Evolutionary conservation across 2,329 filamentous ascomycete genomes (phyloP).

Genomic region (Fusarium sterilihyphosum): DNA sequence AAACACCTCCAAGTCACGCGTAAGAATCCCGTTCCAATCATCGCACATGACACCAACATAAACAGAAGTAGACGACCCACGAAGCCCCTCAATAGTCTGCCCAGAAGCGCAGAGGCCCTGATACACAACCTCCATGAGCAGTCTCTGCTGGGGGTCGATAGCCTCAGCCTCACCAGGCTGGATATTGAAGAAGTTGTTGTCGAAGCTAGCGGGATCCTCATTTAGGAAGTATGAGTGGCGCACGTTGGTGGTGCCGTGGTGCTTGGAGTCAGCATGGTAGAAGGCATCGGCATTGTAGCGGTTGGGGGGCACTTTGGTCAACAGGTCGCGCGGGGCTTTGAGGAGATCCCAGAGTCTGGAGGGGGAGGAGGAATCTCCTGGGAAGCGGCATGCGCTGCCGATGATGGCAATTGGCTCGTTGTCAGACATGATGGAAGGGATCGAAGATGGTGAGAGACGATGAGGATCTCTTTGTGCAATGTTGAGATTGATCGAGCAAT

Average conservation of each 20-base stretch:
- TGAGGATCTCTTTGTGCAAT: neutral
- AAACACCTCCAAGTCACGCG: neutral
- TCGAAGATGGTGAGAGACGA: neutral
- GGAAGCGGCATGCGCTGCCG: slow-evolving; percentile 52
- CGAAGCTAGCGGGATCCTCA: slow-evolving; percentile 19
- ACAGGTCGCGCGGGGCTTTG: fast-evolving
- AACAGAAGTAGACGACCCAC: slow-evolving; percentile 11
- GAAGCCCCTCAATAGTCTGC: neutral
- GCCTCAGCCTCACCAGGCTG: neutral
- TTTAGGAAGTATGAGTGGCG: neutral
- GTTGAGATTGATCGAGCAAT: neutral
- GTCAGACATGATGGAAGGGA: neutral
- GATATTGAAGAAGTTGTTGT: slow-evolving; percentile 32
- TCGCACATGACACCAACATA: slow-evolving; percentile 1
- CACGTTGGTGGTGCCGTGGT: neutral
- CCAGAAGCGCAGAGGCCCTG: neutral
- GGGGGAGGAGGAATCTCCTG: slow-evolving; percentile 45
- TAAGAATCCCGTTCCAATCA: neutral
- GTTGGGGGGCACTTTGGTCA: neutral
- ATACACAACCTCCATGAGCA: neutral
- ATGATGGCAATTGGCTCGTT: slow-evolving; percentile 53
- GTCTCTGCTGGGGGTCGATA: neutral
- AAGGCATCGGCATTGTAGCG: neutral
- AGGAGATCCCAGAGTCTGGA: neutral
- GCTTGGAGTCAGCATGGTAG: neutral